Base-by-base conservation (phyloP, 148 eudicot species). In the Heliosperma pusillum region DNA sequence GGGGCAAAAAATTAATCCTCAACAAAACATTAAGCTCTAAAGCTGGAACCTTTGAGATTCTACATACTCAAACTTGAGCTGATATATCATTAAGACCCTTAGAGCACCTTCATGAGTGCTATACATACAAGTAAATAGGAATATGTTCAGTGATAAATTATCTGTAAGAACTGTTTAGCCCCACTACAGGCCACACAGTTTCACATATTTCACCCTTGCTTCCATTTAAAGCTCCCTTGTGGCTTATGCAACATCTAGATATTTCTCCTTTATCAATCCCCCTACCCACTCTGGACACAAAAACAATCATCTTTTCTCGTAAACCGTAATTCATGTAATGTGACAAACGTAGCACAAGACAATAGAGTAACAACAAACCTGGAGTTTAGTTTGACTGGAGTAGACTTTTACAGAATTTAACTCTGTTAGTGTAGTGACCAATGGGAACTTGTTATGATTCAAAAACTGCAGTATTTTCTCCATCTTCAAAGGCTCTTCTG, bases 371-470 rank as follows among this genome's bases (percentile, higher is more conserved):
- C 11, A 25, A 29, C 60, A 65, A 69, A 95, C 98, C 98, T 95
- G 98, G 58, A 83, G 85, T 75, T 87, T 87, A 65, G 80, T 71
- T 78, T 82, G 69, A 77, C 88, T 95, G 79, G 92, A 82, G 78
- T 90, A 92, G 74, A 90, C 90, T 88, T 83, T 89, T 69, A 82
- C 87, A 71, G 97, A 84, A 73, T 92, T 92, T 44, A 89, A 77
- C 61, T 95, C 98, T 76, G 97, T 92, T 66, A 95, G 84, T 57
- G 82, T 60, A 12, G 93, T 90, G 74, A 92, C 92, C 79, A 95
- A 84, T 45, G 98, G 98, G 78, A 95, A 92, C 83, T 90, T 95
- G 89, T 92, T 89, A 68, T 74, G 33, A 3, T 87, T 89, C 87
- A 92, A 74, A 85, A 95, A 95, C 50, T 88, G 86, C 83, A 95